phyloP scores from a whole-genome alignment of 2,329 filamentous ascomycete genomes.

The Colletotrichum nymphaeae region DNA sequence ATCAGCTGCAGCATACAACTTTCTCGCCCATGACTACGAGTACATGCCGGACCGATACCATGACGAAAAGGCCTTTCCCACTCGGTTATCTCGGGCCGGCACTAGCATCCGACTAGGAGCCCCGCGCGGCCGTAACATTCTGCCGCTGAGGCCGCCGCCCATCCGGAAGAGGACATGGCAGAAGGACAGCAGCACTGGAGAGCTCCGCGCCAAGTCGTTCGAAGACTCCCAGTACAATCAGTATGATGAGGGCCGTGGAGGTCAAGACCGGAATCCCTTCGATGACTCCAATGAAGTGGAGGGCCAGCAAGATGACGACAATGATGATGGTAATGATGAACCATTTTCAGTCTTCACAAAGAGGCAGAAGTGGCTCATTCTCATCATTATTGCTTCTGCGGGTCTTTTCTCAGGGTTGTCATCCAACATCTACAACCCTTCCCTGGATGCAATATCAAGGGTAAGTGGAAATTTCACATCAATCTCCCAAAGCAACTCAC shows the following conservation, averaged over 20 bases:
- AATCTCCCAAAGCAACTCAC: not conserved
- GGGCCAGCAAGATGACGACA: not conserved
- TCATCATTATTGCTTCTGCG: slow-evolving; percentile 60
- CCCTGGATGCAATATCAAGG: slow-evolving; percentile 51
- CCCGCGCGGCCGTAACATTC: slow-evolving; percentile 21
- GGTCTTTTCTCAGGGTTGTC: slow-evolving; percentile 65
- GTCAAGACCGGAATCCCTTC: slow-evolving; percentile 15
- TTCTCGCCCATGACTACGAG: slow-evolving; percentile 32
- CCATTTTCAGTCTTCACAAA: slow-evolving; percentile 50
- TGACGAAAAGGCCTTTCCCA: slow-evolving; percentile 22
- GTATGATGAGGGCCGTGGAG: slow-evolving; percentile 12
- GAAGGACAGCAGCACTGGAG: not conserved
- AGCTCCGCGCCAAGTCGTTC: slow-evolving; percentile 2
- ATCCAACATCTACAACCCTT: slow-evolving; percentile 63
- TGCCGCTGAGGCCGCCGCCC: slow-evolving; percentile 17
- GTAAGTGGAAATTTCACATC: slow-evolving; percentile 33
- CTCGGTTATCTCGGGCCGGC: slow-evolving; percentile 26
- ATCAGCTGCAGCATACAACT: slow-evolving; percentile 23
- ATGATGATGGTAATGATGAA: not conserved
- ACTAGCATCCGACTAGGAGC: slow-evolving; percentile 22
- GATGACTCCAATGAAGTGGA: slow-evolving; percentile 5
- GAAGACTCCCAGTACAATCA: slow-evolving; percentile 10
- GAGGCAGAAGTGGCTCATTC: slow-evolving; percentile 56
- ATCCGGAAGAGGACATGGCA: slow-evolving; percentile 29
- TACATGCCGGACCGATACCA: slow-evolving; percentile 23